Base-by-base conservation (phyloP, 2,329 filamentous ascomycete species). In the Ophiostoma ulmi region DNA sequence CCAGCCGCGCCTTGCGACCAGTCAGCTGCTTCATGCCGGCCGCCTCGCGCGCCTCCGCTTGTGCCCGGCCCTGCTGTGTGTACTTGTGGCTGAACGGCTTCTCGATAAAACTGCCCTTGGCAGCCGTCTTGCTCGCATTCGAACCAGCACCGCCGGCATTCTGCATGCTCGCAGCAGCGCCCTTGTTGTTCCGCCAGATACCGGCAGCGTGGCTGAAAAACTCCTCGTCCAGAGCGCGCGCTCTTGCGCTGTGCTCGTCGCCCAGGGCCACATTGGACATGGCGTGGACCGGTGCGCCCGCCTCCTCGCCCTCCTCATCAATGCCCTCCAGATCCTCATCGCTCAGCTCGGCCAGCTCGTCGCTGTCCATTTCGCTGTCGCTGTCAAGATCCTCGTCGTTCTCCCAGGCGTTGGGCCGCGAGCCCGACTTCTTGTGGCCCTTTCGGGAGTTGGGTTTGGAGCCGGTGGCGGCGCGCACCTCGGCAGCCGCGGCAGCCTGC, bases 81-180 rank as follows among this genome's bases (percentile, higher is more conserved):
- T 97, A 96, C 81, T 95, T 91, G 81, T 95, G 88, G 80, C 90
- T 94, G 82, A 98, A 98, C 0, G 95, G 94, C 83, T 89, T 89
- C 70, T 82, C 89, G 52, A 96, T 74, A 76, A 91, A 26, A 22
- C 68, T 64, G 58, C 58, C 55, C 41, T 58, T 66, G 58, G 41
- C 66, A 11, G 84, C 1, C 85, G 86, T 2, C 88, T 81, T 38
- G 26, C 55, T 69, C 78, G 10, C 11, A 20, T 65, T 65, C 90
- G 1, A 88, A 91, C 41, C 69, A 17, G 36, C 52, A 10, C 35
- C 67, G 35, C 35, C 67, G 11, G 67, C 20, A 6, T 67, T 67
- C 26, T 35, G 14, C 17, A 20, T 61, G 67, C 31, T 58, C 20
- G n/a, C 44, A 2, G 26, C 39, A 10, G n/a, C 58, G 52, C 8